Evolutionary conservation across 805 yeast genomes (phyloP).

Genomic region (Lipomyces sp.): DNA sequence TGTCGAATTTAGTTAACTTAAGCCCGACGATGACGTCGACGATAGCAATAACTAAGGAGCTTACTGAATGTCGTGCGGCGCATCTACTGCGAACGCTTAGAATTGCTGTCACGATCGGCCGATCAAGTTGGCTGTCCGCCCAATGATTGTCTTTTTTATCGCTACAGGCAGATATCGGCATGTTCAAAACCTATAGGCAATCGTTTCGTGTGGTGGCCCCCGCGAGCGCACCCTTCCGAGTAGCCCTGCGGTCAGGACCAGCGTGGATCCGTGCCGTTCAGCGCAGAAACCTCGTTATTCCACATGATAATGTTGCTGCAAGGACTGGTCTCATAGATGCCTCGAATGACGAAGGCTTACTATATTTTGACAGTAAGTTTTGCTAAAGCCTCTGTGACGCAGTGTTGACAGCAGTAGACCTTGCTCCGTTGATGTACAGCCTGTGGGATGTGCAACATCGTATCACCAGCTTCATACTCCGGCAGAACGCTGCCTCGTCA

Average conservation of each 20-base stretch:
- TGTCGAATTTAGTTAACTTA: too few relatives aligned
- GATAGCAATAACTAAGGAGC: too few relatives aligned
- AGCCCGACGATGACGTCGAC: too few relatives aligned
- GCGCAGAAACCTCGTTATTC: neutral
- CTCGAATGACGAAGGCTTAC: constrained; percentile 33
- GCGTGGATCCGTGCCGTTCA: too few relatives aligned
- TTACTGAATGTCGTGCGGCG: too few relatives aligned
- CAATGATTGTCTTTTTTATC: too few relatives aligned
- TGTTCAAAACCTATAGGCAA: neutral
- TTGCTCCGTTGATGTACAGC: constrained; percentile 27
- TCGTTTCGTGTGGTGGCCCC: neutral
- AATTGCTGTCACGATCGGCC: too few relatives aligned
- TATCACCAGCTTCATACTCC: constrained; percentile 12
- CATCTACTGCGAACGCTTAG: too few relatives aligned
- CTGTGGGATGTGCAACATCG: constrained; percentile 34
- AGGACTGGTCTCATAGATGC: constrained; percentile 32
- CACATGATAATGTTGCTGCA: constrained; percentile 20
- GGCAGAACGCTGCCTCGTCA: constrained; percentile 19
- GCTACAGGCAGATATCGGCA: neutral
- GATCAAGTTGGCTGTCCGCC: too few relatives aligned
- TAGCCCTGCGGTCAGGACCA: neutral
- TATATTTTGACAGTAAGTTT: constrained; percentile 37
- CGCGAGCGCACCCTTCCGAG: neutral
- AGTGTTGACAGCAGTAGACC: constrained; percentile 13
- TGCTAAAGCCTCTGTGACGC: neutral